Evolutionary conservation across 352 stramenopile genomes (phyloP), one percentile per base, ranked within the genome.

Genomic region (Blastocystis sp.): DNA sequence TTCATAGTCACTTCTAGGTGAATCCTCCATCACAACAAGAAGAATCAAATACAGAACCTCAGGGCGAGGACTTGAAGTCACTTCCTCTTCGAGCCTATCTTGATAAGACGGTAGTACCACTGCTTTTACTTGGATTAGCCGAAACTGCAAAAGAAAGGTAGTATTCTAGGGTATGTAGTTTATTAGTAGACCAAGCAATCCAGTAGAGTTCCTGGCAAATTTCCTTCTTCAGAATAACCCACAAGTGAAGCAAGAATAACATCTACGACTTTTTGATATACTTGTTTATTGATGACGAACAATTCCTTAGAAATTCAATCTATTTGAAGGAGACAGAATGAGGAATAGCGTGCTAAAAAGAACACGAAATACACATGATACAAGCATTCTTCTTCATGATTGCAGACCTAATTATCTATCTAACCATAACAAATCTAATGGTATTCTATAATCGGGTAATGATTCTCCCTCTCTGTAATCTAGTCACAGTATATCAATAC

Each of bases 121-220:
- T 84, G 2, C 48, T 84, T 13, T 42, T 84, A 1, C 53, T 84
- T 51, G 73, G 73, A 27, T 57, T 84, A 37, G 73, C 73, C 17
- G 73, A 84, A 48, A 84, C 73, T 69, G 73, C 48, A 17, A 84
- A 84, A 68, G 73, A 84, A 66, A 84, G 73, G 73, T 84, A 22
- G 17, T 22, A 3, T 13, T n/a, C 24, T 66, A 17, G 33, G 37
- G 37, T 66, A 57, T 4, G 51, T 68, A 1, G 11, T 15, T 84
- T 4, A 66, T 84, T 6, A 0, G 15, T 84, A 84, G 73, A 84
- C 73, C 73, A 17, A 66, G 22, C 27, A 64, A 84, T n/a, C 73
- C 73, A 13, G 53, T 84, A 0, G 51, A 62, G n/a, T 84, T 84
- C 53, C 27, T 84, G 7, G 73, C 73, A 62, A 84, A 84, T 42